phyloP scores from a whole-genome alignment of 2,329 filamentous ascomycete genomes.

The Colletotrichum echinochloae region DNA sequence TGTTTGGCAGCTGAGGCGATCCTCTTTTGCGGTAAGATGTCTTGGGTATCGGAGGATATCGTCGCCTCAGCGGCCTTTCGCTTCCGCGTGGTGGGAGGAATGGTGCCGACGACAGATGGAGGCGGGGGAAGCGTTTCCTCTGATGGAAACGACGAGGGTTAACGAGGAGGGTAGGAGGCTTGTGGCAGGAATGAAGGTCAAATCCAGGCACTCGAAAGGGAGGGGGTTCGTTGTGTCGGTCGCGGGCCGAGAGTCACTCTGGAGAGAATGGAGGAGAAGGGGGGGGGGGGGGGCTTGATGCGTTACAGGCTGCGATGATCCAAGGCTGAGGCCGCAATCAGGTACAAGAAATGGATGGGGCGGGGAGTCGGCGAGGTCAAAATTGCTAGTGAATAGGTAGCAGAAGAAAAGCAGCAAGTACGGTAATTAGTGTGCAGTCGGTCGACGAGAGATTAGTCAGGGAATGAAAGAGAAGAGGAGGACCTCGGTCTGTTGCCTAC shows the following conservation, averaged over 20 bases:
- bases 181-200: background rate
- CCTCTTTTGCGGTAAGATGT: slow-evolving; percentile 63
- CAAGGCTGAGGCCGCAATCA: slow-evolving; percentile 23
- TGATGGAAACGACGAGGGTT: slow-evolving; percentile 17
- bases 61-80: slow-evolving; percentile 75
- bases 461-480: background rate
- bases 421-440: too few relatives aligned
- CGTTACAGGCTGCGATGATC: slow-evolving; percentile 21
- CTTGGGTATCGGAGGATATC: slow-evolving; percentile 60
- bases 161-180: background rate
- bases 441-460: slow-evolving; percentile 24
- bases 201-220: background rate
- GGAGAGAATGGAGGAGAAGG: slow-evolving; percentile 8
- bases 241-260: slow-evolving; percentile 18
- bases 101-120: slow-evolving; percentile 57
- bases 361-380: background rate
- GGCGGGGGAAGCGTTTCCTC: slow-evolving; percentile 36
- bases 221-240: slow-evolving; percentile 3
- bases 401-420: background rate
- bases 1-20: slow-evolving; percentile 63
- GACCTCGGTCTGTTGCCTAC: slow-evolving; percentile 15
- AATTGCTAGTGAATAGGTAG: background rate
- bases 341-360: slow-evolving; percentile 7
- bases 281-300: slow-evolving; percentile 2
- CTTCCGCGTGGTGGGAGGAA: slow-evolving; percentile 71